Conservation (phyloP, 768 basidiomycete species). For the Cantharellus anzutake region DNA sequence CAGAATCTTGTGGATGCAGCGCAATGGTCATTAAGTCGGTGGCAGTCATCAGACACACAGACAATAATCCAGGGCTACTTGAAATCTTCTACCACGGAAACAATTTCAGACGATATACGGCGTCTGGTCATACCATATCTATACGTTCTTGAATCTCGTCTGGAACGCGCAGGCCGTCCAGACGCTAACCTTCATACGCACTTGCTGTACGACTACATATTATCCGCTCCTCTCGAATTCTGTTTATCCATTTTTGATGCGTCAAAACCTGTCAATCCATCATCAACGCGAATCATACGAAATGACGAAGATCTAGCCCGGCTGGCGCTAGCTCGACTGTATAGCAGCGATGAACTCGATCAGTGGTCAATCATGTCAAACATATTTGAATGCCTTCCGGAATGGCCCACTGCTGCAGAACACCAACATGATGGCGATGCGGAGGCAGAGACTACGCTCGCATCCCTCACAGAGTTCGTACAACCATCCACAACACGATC, state of each 20-base stretch:
- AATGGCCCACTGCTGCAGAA: conserved; percentile 43
- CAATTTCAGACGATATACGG: conserved; percentile 46
- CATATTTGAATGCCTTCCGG: conserved; percentile 93
- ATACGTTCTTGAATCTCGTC: conserved; percentile 74
- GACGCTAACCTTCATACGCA: conserved; percentile 47
- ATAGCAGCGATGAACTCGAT: conserved; percentile 53
- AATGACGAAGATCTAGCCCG: conserved; percentile 72
- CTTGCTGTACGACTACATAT: conserved; percentile 51
- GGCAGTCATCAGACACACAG: conserved; percentile 47
- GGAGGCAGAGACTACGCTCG: conserved; percentile 61
- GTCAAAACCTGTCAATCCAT: conserved; percentile 74
- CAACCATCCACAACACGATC: conserved; percentile 46
- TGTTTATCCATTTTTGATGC: conserved; percentile 68
- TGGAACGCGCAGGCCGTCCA: conserved; percentile 58
- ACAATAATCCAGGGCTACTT: conserved; percentile 62
- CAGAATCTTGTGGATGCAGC: conserved; percentile 18
- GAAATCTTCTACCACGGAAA: conserved; percentile 42
- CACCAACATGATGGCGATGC: conserved; percentile 49
- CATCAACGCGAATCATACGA: conserved; percentile 50
- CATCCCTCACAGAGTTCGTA: conserved; percentile 64
- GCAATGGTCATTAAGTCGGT: conserved; percentile 59
- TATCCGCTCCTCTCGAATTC: conserved; percentile 44
- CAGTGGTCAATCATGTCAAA: conserved; percentile 73
- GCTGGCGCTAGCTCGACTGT: conserved; percentile 73
- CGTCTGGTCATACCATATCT: conserved; percentile 82